Evolutionary conservation across 495 filamentous ascomycete genomes (phyloP).

Genomic region (Trichoderma gamsii): DNA sequence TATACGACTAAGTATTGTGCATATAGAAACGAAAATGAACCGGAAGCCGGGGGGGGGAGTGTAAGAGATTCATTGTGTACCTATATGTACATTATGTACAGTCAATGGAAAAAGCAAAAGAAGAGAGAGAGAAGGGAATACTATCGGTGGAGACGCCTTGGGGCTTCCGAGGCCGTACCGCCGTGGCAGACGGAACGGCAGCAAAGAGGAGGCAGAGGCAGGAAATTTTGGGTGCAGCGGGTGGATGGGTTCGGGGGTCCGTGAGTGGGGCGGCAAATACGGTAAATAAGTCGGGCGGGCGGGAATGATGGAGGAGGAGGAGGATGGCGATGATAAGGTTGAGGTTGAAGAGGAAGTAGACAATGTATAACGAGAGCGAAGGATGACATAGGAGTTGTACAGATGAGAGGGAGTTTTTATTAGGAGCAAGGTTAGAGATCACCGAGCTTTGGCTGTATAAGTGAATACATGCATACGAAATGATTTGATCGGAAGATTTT

Average conservation of each 20-base stretch:
- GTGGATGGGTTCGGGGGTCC: constrained; percentile 2
- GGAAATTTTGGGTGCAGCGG: neutral
- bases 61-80: neutral
- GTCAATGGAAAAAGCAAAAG: neutral
- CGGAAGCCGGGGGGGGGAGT: neutral
- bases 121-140: neutral
- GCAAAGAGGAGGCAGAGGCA: neutral
- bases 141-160: neutral
- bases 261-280: constrained; percentile 1
- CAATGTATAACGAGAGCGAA: neutral
- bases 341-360: neutral
- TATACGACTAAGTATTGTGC: too few species aligned
- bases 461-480: too few species aligned
- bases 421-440: neutral
- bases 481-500: too few species aligned
- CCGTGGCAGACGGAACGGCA: constrained; percentile 6
- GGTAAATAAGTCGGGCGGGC: neutral
- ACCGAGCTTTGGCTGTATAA: too few species aligned
- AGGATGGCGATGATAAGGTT: neutral
- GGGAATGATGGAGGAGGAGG: neutral
- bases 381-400: neutral
- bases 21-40: constrained; percentile 5
- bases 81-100: neutral
- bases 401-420: neutral
- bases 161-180: constrained; percentile 5